Conservation (phyloP, 305 asterid genomes). For the Striga hermonthica region DNA sequence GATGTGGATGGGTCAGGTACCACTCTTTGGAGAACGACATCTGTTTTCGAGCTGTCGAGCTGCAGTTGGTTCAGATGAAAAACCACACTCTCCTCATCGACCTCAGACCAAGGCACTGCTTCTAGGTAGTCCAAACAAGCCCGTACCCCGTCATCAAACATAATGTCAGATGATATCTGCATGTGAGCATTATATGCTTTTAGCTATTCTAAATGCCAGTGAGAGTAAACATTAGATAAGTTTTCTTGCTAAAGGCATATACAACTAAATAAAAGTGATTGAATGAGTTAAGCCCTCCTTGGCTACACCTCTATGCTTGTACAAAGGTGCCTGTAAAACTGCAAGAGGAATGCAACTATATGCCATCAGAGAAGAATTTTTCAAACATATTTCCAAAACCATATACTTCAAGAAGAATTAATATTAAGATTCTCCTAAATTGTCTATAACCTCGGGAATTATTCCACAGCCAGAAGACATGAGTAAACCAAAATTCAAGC, state of each 20-base stretch:
- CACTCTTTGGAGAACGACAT: conserved; percentile 67
- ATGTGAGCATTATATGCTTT: conserved; percentile 15
- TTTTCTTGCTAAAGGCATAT: background rate
- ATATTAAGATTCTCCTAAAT: too few species aligned
- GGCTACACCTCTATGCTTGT: too few species aligned
- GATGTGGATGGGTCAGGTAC: conserved; percentile 58
- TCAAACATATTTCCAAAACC: too few species aligned
- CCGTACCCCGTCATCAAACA: conserved; percentile 66
- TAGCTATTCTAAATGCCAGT: background rate
- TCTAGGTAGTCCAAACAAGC: conserved; percentile 79
- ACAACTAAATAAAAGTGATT: background rate
- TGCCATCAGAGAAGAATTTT: too few species aligned
- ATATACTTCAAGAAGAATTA: too few species aligned
- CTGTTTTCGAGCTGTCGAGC: conserved; percentile 40
- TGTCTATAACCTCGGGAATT: too few species aligned
- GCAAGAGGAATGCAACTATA: too few species aligned
- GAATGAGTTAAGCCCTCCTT: too few species aligned
- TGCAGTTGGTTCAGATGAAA: conserved; percentile 58
- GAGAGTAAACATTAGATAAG: background rate
- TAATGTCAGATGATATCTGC: conserved; percentile 72
- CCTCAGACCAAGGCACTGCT: conserved; percentile 87
- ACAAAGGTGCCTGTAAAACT: background rate
- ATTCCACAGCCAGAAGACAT: too few species aligned
- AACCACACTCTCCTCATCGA: conserved; percentile 67
- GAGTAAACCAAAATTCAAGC: too few species aligned